These are phyloP conservation scores for Starmera stellimalicola DNA, from an alignment of 1,139 yeast species.

Conservation along the genomic window DNA sequence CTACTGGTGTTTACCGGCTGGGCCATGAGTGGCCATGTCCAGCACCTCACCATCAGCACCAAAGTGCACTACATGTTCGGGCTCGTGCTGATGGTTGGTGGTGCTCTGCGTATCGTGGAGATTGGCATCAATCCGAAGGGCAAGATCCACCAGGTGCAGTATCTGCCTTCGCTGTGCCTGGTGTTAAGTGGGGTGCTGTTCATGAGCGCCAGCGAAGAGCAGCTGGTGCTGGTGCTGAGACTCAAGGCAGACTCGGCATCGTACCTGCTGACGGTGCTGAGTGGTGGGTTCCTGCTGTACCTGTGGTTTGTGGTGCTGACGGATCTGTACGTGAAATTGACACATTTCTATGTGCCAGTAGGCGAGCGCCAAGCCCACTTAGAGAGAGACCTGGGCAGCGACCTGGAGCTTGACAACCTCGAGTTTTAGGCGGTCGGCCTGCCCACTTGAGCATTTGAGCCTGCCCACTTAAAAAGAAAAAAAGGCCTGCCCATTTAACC, in stretches of 20 bases:
- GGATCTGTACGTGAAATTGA: slow-evolving; percentile 48
- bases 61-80: slow-evolving; percentile 87
- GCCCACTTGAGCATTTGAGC: no score
- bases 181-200: slow-evolving; percentile 72
- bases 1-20: slow-evolving; percentile 83
- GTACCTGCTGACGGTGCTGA: slow-evolving; percentile 61
- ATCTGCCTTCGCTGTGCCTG: slow-evolving; percentile 72
- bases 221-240: slow-evolving; percentile 56
- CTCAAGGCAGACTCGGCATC: slow-evolving; percentile 81
- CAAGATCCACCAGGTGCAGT: slow-evolving; percentile 62
- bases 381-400: neutral
- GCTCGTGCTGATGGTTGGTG: slow-evolving; percentile 67
- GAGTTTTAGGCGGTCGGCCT: no score
- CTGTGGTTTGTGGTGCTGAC: slow-evolving; percentile 55
- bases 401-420: neutral
- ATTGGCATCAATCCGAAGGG: slow-evolving; percentile 48
- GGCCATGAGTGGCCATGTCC: slow-evolving; percentile 88
- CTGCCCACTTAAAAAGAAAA: no score
- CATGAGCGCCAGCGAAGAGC: slow-evolving; percentile 92
- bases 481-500: no score
- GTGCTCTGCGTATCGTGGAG: slow-evolving; percentile 64
- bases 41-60: slow-evolving; percentile 64
- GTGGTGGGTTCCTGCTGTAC: slow-evolving; percentile 66
- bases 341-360: no score
- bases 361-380: slow-evolving; percentile 1